Evolutionary conservation across 2,329 filamentous ascomycete species (phyloP), one percentile per base, ranked within the genome.

Genomic region (Diaporthe nobilis): DNA sequence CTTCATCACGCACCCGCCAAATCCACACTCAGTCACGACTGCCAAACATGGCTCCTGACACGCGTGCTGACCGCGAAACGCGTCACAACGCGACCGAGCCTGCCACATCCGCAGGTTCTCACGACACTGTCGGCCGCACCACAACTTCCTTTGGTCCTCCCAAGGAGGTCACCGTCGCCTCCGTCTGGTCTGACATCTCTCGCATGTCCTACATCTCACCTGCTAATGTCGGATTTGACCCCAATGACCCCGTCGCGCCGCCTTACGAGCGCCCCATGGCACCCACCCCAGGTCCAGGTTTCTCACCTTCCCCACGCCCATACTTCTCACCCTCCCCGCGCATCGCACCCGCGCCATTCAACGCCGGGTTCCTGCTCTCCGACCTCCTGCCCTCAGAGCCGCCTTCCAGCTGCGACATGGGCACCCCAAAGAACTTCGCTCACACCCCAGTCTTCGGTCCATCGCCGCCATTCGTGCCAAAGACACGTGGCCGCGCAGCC

Each of bases 41-140:
- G 57, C 49, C 60, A 39, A 58, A 31, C 8, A 70, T 68, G 53
- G 47, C 71, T 31, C 53, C 71, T 57, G 65, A 71, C 55, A 74
- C 74, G 37, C 77, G 77, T 39, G 75, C 81, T 31, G 77, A 76
- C 51, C 85, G 88, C 82, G 88, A 89, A 83, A 88, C 88, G 82
- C 85, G 86, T 81, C 85, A 89, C 49, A 17, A 73, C 58, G 61
- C 49, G 58, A 44, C 61, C 25, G 71, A 65, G 58, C 89, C 89
- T 7, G 89, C 89, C 28, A 90, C 89, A 9, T 91, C 89, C 9
- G 90, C 89, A 42, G 89, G 89, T 73, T 89, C 88, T 71, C 89
- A 90, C 82, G 89, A 89, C 81, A 90, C 88, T 77, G 85, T 90
- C 77, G 89, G 88, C 80, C 86, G 39, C 51, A 58, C 72, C 47